Evolutionary conservation across 495 filamentous ascomycete species (phyloP).

Genomic region (Lichina pygmaea): DNA sequence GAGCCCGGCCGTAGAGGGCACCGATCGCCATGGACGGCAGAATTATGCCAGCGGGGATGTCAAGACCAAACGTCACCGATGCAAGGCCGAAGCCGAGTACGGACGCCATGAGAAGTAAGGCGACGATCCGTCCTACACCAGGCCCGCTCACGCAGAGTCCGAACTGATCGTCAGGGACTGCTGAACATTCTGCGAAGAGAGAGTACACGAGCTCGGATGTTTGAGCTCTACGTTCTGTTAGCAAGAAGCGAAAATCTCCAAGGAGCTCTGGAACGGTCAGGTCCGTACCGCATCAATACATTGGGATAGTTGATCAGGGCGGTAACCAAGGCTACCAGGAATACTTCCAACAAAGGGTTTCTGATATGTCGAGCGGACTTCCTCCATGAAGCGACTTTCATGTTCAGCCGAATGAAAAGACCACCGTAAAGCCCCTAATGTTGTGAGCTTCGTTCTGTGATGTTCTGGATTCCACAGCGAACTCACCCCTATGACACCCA

Average conservation of each 20-base stretch:
- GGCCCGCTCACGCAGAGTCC: slow-evolving; percentile 63
- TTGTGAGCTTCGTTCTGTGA: not conserved
- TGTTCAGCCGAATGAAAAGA: slow-evolving; percentile 83
- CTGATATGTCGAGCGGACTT: slow-evolving; percentile 28
- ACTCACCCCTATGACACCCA: slow-evolving; percentile 52
- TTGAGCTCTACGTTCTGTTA: slow-evolving; percentile 24
- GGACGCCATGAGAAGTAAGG: slow-evolving; percentile 54
- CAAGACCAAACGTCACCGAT: slow-evolving; percentile 79
- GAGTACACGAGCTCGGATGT: slow-evolving; percentile 77
- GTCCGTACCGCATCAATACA: slow-evolving; percentile 45
- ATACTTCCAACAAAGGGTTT: slow-evolving; percentile 51
- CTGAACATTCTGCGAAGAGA: slow-evolving; percentile 73
- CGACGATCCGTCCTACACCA: slow-evolving; percentile 42
- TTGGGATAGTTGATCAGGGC: slow-evolving; percentile 86
- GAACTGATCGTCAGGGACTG: slow-evolving; percentile 52
- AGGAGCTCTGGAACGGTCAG: not conserved
- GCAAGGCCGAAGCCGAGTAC: slow-evolving; percentile 65
- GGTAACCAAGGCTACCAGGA: slow-evolving; percentile 45
- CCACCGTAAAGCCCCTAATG: slow-evolving; percentile 58
- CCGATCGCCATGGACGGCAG: slow-evolving; percentile 95
- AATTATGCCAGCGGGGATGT: slow-evolving; percentile 88
- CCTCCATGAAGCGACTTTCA: slow-evolving; percentile 63
- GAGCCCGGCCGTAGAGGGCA: slow-evolving; percentile 69
- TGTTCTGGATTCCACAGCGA: not conserved
- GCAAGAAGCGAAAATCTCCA: not conserved